Base-by-base conservation (phyloP, 257 asterid species). In the Rhazya stricta region DNA sequence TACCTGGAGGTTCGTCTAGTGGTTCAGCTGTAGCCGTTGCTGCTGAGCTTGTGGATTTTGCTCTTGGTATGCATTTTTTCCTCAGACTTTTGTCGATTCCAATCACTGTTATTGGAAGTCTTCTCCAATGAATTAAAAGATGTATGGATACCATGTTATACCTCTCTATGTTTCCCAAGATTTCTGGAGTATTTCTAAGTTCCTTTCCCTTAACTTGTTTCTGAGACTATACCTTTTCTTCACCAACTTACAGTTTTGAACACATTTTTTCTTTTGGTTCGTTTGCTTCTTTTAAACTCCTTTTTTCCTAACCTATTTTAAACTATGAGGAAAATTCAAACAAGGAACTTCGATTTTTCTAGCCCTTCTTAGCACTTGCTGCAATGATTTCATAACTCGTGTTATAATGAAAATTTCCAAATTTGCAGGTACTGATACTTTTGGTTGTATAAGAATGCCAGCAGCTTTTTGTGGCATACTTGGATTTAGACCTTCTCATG, bases 11-110 rank as follows among this genome's bases (percentile, higher is more conserved):
- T 67, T 89, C 98, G 21, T 85, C 91, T 76, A 89, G 98, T 86
- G 98, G 99, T 79, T 87, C 99, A 45, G 96, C 97, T 39, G 98
- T 89, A 67, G 96, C 96, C 68, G 97, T 92, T 82, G 96, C 97
- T 21, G 92, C 94, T 43, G 83, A 86, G 61, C 85, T 92, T 29
- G 91, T 91, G 75, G 89, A 95, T 87, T 92, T 92, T 86, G 87
- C 99, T 79, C 82, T 95, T 58, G 97, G 99, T 95, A 87, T 71
- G 79, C 75, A 77, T 69, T 62, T 72, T 72, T 69, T 72, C 29
- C 50, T 70, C 30, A 29, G 41, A 56, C 69, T 67, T 39, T 62
- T 66, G 37, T 56, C 25, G 2, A 21, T 43, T 70, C 46, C 72
- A 36, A 51, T 69, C 46, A 62, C 34, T 45, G 54, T 21, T 21